Conservation (phyloP, 176 grass and related monocot species). For the Rhynchospora tenuis region DNA sequence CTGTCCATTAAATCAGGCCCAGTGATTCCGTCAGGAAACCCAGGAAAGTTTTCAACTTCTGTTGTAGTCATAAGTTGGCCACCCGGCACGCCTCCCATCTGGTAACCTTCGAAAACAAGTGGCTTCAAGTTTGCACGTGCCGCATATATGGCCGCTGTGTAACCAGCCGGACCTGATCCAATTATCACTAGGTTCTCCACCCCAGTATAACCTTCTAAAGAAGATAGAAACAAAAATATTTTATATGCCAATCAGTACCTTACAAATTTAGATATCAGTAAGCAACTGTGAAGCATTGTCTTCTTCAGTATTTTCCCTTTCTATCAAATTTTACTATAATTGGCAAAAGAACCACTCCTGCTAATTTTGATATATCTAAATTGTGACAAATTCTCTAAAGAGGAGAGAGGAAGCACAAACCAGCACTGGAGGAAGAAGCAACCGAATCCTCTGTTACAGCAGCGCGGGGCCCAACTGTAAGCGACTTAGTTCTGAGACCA, state of each 20-base stretch:
- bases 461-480: background rate
- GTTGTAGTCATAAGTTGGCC: conserved; percentile 98
- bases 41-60: conserved; percentile 96
- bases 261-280: background rate
- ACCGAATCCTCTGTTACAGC: conserved; percentile 4
- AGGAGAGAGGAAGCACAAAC: background rate
- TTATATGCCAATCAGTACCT: too few species aligned
- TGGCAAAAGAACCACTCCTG: background rate
- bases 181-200: conserved; percentile 97
- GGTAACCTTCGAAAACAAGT: conserved; percentile 89
- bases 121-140: conserved; percentile 93
- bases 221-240: background rate
- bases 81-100: conserved; percentile 82
- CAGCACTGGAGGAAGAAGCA: conserved; percentile 8
- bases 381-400: background rate
- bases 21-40: conserved; percentile 86
- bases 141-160: conserved; percentile 90
- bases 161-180: conserved; percentile 88
- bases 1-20: conserved; percentile 99
- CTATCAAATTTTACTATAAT: background rate
- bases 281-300: background rate
- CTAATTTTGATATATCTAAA: background rate
- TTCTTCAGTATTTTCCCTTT: background rate
- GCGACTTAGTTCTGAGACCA: background rate
- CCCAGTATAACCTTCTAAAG: conserved; percentile 40